These are phyloP conservation scores for Lasiodiplodia theobromae DNA, from an alignment of 2,329 filamentous ascomycete genomes.

Conservation along the genomic window DNA sequence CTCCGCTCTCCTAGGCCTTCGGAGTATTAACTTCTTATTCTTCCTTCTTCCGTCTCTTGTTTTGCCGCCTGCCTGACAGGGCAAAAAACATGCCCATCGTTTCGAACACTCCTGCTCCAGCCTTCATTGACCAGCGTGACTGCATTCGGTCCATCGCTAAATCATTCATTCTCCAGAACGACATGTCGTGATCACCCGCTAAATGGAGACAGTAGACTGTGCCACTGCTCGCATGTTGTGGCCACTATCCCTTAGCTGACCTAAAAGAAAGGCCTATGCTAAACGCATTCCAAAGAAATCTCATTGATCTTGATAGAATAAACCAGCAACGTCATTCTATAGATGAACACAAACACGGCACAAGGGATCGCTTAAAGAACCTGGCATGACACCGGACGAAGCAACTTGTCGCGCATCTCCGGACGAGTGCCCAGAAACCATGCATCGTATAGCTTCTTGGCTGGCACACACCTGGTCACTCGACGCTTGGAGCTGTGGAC, in stretches of 20 bases:
- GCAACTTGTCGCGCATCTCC: neutral
- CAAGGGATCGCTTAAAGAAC: neutral
- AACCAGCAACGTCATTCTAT: neutral
- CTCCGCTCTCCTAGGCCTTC: conserved; percentile 10
- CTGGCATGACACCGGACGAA: neutral
- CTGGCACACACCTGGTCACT: neutral
- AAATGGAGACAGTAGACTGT: neutral
- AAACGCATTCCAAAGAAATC: neutral
- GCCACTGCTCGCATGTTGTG: neutral
- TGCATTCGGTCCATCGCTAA: neutral
- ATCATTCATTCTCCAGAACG: neutral
- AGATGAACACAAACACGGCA: neutral
- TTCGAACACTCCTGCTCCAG: neutral
- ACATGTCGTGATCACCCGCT: neutral
- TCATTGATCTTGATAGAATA: neutral
- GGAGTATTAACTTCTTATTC: conserved; percentile 12
- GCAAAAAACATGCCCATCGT: neutral
- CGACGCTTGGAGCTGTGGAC: neutral
- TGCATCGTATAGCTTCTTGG: conserved; percentile 19
- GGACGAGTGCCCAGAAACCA: neutral
- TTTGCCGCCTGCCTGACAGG: conserved; percentile 15
- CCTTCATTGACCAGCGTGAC: neutral
- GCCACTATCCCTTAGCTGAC: neutral
- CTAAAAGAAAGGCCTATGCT: neutral
- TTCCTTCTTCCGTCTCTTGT: conserved; percentile 7